A percentile compares a stretch with the other conserved stretches of the same genome.
Evolutionary conservation across 495 filamentous ascomycete genomes (phyloP).

Genomic region (Xylaria nigripes): DNA sequence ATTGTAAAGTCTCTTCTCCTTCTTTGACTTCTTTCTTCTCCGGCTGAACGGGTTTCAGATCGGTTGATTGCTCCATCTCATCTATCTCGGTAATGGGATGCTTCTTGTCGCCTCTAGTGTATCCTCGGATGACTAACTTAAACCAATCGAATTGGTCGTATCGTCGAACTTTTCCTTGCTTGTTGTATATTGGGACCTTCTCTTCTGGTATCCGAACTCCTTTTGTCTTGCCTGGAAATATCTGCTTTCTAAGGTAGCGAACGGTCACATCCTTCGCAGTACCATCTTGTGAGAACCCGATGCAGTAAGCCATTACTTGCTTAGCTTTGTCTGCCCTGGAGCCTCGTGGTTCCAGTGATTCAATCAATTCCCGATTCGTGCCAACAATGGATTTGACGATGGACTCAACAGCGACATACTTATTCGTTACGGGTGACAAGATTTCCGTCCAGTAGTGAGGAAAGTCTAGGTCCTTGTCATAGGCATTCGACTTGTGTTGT

Average conservation of each 20-base stretch:
- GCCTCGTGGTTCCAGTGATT: slow-evolving; percentile 74
- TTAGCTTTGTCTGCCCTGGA: slow-evolving; percentile 72
- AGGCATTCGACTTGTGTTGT: slow-evolving; percentile 21
- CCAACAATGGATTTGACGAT: slow-evolving; percentile 61
- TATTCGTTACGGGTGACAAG: slow-evolving; percentile 67
- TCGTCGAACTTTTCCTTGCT: slow-evolving; percentile 58
- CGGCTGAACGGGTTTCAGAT: slow-evolving; percentile 61
- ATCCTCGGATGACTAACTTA: slow-evolving; percentile 62
- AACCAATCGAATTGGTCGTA: slow-evolving; percentile 84
- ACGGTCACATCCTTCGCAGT: slow-evolving; percentile 94
- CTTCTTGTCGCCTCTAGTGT: slow-evolving; percentile 50
- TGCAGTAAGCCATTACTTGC: slow-evolving; percentile 86
- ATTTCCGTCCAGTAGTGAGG: slow-evolving; percentile 94
- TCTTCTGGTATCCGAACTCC: slow-evolving; percentile 68
- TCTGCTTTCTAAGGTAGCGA: slow-evolving; percentile 76
- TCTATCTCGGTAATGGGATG: slow-evolving; percentile 56
- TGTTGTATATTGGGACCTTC: slow-evolving; percentile 70
- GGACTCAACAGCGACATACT: slow-evolving; percentile 69
- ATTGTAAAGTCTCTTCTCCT: slow-evolving; percentile 74
- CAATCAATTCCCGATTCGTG: slow-evolving; percentile 58
- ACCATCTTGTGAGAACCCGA: slow-evolving; percentile 76
- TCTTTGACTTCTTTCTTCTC: slow-evolving; percentile 65
- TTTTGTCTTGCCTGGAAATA: slow-evolving; percentile 86
- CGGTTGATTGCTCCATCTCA: slow-evolving; percentile 65
- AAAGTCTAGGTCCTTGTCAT: slow-evolving; percentile 66